phyloP scores from a whole-genome alignment of 1,284 basidiomycete species.

The Boletus holoroseus region DNA sequence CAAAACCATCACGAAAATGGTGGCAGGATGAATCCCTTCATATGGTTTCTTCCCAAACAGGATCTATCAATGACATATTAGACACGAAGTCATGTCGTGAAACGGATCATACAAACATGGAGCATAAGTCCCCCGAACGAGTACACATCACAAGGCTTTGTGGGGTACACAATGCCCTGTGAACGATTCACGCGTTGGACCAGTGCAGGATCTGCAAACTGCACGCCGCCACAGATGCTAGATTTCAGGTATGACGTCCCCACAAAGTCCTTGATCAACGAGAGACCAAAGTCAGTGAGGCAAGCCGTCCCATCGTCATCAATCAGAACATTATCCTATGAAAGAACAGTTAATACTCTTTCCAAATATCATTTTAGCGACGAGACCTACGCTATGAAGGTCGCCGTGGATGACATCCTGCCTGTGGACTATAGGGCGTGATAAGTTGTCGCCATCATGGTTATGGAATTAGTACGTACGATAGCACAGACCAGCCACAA shows the following conservation, averaged over 20 bases:
- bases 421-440: constrained; percentile 21
- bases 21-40: constrained; percentile 3
- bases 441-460: background rate
- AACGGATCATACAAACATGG: constrained; percentile 21
- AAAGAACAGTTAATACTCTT: background rate
- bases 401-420: constrained; percentile 24
- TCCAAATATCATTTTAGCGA: background rate
- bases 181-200: constrained; percentile 10
- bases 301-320: constrained; percentile 24
- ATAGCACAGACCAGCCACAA: constrained; percentile 27
- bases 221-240: constrained; percentile 29
- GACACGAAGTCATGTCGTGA: background rate
- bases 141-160: constrained; percentile 29
- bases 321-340: constrained; percentile 30
- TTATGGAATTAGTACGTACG: constrained; percentile 15
- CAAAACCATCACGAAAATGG: constrained; percentile 6
- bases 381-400: constrained; percentile 26
- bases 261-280: constrained; percentile 31
- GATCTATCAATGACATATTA: constrained; percentile 18
- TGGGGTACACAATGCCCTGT: constrained; percentile 17
- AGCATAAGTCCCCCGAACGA: constrained; percentile 33
- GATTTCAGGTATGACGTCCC: constrained; percentile 34
- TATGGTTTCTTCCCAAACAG: constrained; percentile 24
- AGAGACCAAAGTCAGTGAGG: constrained; percentile 37
- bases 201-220: constrained; percentile 38